Evolutionary conservation across 805 yeast species (phyloP).

Genomic region (Starmerella cellae): DNA sequence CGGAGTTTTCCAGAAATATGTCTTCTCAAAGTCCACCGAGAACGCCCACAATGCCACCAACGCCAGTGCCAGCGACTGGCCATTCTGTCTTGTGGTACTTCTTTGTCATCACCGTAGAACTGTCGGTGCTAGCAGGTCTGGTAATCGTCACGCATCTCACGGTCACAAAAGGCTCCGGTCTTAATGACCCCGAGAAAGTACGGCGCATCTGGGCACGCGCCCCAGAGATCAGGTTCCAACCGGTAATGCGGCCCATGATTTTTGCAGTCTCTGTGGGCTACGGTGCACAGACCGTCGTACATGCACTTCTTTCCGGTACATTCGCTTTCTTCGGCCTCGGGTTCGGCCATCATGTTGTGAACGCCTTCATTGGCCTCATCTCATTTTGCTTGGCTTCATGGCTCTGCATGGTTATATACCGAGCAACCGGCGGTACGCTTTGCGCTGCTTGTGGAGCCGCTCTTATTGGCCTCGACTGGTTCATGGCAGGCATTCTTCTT

Average conservation of each 20-base stretch:
- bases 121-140: slow-evolving; percentile 14
- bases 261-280: slow-evolving; percentile 21
- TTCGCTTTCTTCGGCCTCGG: slow-evolving; percentile 7
- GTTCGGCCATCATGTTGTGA: slow-evolving; percentile 1
- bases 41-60: too few relatives aligned
- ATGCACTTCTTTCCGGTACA: slow-evolving; percentile 6
- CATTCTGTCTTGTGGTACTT: slow-evolving; percentile 12
- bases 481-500: slow-evolving; percentile 15
- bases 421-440: slow-evolving; percentile 21
- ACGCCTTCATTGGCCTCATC: slow-evolving; percentile 2
- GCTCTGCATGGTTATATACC: slow-evolving; percentile 20
- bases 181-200: slow-evolving; percentile 23
- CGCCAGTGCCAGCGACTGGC: too few relatives aligned
- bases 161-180: slow-evolving; percentile 20
- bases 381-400: slow-evolving; percentile 13
- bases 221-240: slow-evolving; percentile 24
- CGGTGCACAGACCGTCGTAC: slow-evolving; percentile 21
- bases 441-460: slow-evolving; percentile 14
- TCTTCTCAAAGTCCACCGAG: too few relatives aligned
- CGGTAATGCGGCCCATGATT: slow-evolving; percentile 19
- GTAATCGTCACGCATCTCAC: slow-evolving; percentile 19
- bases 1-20: too few relatives aligned
- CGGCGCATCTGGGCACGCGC: slow-evolving; percentile 25
- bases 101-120: slow-evolving; percentile 13
- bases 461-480: slow-evolving; percentile 10